phyloP scores from a whole-genome alignment of 2,329 filamentous ascomycete genomes.

The Hysterium pulicare region DNA sequence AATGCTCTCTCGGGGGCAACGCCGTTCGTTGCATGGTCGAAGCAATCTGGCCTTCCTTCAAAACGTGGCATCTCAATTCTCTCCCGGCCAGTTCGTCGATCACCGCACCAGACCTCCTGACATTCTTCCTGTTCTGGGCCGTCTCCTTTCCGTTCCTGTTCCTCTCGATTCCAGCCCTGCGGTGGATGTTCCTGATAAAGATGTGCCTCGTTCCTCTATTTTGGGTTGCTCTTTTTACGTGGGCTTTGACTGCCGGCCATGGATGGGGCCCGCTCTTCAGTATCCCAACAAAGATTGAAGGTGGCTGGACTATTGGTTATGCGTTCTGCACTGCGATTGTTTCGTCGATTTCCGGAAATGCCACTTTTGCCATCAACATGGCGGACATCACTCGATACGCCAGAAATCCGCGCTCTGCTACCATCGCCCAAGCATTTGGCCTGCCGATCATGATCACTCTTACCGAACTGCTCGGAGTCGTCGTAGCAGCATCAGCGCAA shows the following conservation, averaged over 20 bases:
- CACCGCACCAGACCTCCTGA: not conserved
- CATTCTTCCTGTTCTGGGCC: not conserved
- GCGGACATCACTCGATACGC: no score
- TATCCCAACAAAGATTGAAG: no score
- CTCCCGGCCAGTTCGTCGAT: not conserved
- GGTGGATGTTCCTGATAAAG: not conserved
- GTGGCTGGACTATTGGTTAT: no score
- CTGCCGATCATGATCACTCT: conserved; percentile 3
- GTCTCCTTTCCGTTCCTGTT: conserved; percentile 1
- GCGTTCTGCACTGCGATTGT: no score
- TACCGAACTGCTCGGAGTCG: conserved; percentile 1
- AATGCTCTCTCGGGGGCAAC: not conserved
- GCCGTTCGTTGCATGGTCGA: conserved; percentile 1
- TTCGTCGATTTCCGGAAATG: no score
- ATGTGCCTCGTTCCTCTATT: no score
- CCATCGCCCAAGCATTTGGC: conserved; percentile 1
- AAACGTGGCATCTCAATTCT: not conserved
- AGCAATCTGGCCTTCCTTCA: not conserved
- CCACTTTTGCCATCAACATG: no score
- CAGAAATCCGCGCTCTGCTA: conserved; percentile 1
- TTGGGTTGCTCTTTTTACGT: no score
- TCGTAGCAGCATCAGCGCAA: conserved; percentile 1
- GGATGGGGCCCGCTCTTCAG: no score
- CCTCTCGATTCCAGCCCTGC: not conserved
- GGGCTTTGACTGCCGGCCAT: no score